A percentile compares a stretch with the other conserved stretches of the same genome.
Conservation (phyloP, 495 filamentous ascomycete species). For the Neurospora sp. region DNA sequence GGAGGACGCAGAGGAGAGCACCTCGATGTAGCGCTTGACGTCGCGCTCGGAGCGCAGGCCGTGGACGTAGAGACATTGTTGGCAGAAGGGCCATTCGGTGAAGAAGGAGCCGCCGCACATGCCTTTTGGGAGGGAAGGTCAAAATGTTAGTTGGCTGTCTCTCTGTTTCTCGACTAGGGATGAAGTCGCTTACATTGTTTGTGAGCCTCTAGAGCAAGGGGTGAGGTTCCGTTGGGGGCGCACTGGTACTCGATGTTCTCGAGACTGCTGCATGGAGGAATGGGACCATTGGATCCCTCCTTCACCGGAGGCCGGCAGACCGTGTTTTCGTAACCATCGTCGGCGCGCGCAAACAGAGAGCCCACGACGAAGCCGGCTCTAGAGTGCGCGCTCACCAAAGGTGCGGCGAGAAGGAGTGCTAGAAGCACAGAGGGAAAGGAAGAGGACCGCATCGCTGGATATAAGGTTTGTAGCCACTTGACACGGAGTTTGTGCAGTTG, state of each 20-base stretch:
- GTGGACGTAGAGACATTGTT: conserved; percentile 26
- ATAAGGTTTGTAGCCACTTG: background rate
- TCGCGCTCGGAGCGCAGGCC: conserved; percentile 20
- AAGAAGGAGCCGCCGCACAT: conserved; percentile 33
- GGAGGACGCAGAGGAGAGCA: conserved; percentile 18
- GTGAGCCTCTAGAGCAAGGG: conserved; percentile 23
- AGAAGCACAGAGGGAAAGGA: background rate
- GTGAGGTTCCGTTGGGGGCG: conserved; percentile 17
- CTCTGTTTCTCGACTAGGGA: no score
- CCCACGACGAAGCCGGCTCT: background rate
- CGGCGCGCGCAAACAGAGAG: background rate
- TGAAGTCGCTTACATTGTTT: conserved; percentile 18
- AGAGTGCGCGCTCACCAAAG: background rate
- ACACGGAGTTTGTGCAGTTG: no score
- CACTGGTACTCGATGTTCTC: conserved; percentile 20
- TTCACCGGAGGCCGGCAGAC: conserved; percentile 20
- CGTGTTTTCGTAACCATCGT: conserved; percentile 15
- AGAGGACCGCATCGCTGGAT: background rate
- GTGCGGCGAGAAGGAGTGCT: background rate
- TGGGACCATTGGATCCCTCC: conserved; percentile 15
- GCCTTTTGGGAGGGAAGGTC: conserved; percentile 8
- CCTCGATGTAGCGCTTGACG: conserved; percentile 15
- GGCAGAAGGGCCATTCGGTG: conserved; percentile 28
- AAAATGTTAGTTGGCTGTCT: background rate
- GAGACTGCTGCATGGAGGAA: conserved; percentile 22